Evolutionary conservation across 306 rosid genomes (phyloP).

Genomic region (Ochetophila trinervis): DNA sequence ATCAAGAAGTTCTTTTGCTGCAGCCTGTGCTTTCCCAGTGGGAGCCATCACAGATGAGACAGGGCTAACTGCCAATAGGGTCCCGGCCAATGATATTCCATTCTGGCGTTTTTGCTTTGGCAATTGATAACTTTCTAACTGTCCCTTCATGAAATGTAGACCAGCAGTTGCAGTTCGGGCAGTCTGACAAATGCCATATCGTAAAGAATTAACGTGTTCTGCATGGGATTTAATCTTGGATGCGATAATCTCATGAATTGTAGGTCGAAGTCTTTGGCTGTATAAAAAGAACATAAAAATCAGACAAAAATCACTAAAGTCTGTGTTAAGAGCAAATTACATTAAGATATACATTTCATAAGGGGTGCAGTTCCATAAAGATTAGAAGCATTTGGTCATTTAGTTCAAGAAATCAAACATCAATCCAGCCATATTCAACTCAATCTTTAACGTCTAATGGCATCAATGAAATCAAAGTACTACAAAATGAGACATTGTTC

Average conservation of each 20-base stretch:
- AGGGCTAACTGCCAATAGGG: conserved; percentile 87
- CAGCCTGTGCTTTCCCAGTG: conserved; percentile 79
- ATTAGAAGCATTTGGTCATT: background rate
- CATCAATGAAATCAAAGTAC: too few species aligned
- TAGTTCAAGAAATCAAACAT: background rate
- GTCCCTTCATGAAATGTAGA: conserved; percentile 76
- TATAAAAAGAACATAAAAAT: conserved; percentile 21
- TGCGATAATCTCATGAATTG: conserved; percentile 80
- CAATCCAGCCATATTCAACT: background rate
- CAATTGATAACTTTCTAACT: conserved; percentile 68
- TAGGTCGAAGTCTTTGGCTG: conserved; percentile 99
- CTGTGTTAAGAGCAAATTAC: background rate
- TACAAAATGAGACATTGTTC: too few species aligned
- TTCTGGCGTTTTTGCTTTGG: conserved; percentile 86
- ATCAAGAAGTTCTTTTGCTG: conserved; percentile 85
- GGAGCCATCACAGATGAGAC: conserved; percentile 98
- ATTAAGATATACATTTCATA: background rate
- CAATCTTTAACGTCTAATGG: background rate
- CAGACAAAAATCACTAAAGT: background rate
- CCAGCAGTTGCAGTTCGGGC: conserved; percentile 50
- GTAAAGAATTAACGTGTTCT: conserved; percentile 60
- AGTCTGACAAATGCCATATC: conserved; percentile 62
- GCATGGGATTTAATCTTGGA: conserved; percentile 83
- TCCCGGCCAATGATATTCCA: conserved; percentile 76
- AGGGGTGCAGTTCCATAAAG: background rate